Conservation (phyloP, 2,329 filamentous ascomycete species). For the Fusarium scirpi region DNA sequence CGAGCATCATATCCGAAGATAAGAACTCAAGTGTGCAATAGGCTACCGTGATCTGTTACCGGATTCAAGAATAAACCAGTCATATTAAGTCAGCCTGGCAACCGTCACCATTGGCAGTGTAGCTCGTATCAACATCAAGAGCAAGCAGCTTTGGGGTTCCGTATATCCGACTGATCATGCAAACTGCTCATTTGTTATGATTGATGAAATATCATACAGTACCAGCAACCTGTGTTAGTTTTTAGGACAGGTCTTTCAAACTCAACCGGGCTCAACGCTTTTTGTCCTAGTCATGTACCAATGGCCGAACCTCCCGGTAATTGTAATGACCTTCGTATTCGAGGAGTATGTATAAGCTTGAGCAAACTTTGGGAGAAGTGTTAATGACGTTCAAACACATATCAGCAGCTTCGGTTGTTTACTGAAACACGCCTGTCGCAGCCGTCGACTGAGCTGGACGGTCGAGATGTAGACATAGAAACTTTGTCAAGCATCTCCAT, state of each 20-base stretch:
- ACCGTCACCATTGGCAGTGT: background rate
- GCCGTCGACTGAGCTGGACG: background rate
- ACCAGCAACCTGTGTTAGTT: slow-evolving; percentile 2
- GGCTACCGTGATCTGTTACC: background rate
- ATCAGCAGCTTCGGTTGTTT: background rate
- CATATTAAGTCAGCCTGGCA: background rate
- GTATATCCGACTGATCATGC: slow-evolving; percentile 2
- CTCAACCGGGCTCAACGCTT: slow-evolving; percentile 5
- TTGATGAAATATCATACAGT: slow-evolving; percentile 10
- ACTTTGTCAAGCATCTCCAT: slow-evolving; percentile 8
- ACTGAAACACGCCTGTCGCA: background rate
- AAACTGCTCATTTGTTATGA: slow-evolving; percentile 2
- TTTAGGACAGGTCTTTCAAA: slow-evolving; percentile 25
- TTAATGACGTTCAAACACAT: background rate
- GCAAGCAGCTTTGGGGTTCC: slow-evolving; percentile 1
- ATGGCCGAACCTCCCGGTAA: background rate
- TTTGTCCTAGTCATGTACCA: background rate
- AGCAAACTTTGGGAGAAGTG: background rate
- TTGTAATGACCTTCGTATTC: background rate
- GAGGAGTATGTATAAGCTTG: background rate
- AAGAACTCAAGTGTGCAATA: background rate
- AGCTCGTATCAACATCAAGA: background rate
- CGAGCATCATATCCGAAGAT: background rate
- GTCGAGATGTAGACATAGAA: background rate
- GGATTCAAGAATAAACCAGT: background rate